These are phyloP conservation scores for Corymbia calophylla DNA, from an alignment of 441 rosid genomes.

Conservation along the genomic window DNA sequence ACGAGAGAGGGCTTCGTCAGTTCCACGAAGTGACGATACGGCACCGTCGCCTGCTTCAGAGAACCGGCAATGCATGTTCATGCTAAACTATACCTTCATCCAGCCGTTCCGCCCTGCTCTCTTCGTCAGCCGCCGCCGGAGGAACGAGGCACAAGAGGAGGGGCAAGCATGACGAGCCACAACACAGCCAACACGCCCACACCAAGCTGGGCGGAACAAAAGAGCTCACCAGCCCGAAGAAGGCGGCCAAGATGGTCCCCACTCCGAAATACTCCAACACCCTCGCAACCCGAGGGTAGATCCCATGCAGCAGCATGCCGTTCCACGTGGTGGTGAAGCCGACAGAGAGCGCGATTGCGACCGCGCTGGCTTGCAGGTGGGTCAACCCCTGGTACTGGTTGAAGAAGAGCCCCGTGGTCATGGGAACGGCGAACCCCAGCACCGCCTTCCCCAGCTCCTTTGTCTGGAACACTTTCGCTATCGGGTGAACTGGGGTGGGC, in stretches of 20 bases:
- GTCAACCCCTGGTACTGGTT: not conserved
- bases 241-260: not conserved
- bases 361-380: not conserved
- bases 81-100: no score
- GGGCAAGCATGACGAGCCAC: not conserved
- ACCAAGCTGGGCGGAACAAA: not conserved
- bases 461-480: not conserved
- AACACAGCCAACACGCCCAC: not conserved
- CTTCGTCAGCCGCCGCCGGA: not conserved
- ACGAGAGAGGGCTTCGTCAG: no score
- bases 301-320: not conserved
- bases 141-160: not conserved
- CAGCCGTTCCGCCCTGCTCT: not conserved
- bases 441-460: not conserved
- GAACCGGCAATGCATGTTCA: no score
- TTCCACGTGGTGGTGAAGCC: not conserved
- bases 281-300: not conserved
- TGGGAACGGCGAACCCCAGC: not conserved
- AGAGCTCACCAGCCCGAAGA: not conserved
- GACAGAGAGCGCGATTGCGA: fast-evolving
- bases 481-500: not conserved
- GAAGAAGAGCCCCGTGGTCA: not conserved
- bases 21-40: no score
- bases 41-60: no score
- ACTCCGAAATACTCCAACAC: not conserved